These are phyloP conservation scores for Musa acuminata DNA, from an alignment of 176 grass and related monocot genomes.

Conservation along the genomic window DNA sequence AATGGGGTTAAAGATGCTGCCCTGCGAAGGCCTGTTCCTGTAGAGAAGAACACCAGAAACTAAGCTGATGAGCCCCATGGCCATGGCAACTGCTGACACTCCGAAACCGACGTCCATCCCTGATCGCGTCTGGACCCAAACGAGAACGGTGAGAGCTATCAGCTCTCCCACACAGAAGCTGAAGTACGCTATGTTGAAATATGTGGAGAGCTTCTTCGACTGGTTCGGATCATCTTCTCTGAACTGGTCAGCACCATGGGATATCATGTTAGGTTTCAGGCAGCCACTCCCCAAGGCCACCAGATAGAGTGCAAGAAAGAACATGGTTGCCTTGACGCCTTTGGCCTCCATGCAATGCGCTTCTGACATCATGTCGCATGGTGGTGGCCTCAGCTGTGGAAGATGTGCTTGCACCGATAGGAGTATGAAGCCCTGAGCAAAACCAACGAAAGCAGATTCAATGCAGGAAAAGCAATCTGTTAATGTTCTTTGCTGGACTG, in stretches of 20 bases:
- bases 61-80: constrained; percentile 51
- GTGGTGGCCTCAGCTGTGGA: constrained; percentile 83
- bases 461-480: no score
- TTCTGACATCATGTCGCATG: constrained; percentile 62
- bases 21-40: constrained; percentile 72
- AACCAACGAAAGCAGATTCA: not conserved
- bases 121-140: constrained; percentile 88
- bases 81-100: constrained; percentile 68
- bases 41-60: constrained; percentile 55
- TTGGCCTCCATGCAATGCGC: constrained; percentile 49
- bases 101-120: constrained; percentile 94
- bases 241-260: constrained; percentile 89
- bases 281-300: constrained; percentile 91
- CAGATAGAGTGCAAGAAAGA: constrained; percentile 79
- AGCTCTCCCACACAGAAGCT: constrained; percentile 92
- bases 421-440: constrained; percentile 70
- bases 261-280: constrained; percentile 98
- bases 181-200: constrained; percentile 98
- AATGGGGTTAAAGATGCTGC: constrained; percentile 78
- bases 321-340: constrained; percentile 56
- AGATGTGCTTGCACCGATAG: constrained; percentile 89
- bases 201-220: constrained; percentile 64
- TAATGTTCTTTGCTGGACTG: no score
- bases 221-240: constrained; percentile 24
- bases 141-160: constrained; percentile 64